These are phyloP conservation scores for Nematocida sp. DNA, from an alignment of 371 early-diverging fungal genomes.

Conservation along the genomic window DNA sequence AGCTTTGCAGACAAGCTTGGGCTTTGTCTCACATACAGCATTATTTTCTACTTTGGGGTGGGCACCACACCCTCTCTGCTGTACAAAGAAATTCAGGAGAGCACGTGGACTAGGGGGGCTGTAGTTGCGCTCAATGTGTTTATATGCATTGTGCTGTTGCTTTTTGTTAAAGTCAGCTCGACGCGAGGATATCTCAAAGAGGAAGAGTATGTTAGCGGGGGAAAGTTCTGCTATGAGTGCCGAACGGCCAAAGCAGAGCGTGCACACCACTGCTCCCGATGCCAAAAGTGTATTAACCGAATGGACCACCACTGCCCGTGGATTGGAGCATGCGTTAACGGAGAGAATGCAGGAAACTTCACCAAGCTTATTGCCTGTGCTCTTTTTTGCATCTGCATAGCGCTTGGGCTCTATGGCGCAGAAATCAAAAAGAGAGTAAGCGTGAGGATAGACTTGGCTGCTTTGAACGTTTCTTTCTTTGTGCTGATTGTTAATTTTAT, in stretches of 20 bases:
- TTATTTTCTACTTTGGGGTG: constrained; percentile 31
- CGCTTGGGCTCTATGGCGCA: not conserved
- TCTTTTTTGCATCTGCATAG: not conserved
- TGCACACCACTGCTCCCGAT: constrained; percentile 89
- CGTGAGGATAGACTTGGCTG: not conserved
- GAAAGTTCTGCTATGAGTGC: constrained; percentile 66
- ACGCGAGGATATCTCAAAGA: constrained; percentile 39
- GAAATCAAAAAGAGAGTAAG: not conserved
- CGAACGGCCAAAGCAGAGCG: constrained; percentile 75
- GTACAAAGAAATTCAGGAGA: constrained; percentile 14
- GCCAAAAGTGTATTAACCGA: constrained; percentile 86
- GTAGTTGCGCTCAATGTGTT: constrained; percentile 1
- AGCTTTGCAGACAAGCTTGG: constrained; percentile 26
- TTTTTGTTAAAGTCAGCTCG: constrained; percentile 28
- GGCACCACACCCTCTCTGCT: not conserved
- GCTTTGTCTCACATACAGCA: not conserved
- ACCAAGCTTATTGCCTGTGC: constrained; percentile 60
- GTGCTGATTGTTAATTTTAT: constrained; percentile 7
- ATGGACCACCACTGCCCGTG: constrained; percentile 98
- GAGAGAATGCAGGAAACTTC: constrained; percentile 66
- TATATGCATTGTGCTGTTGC: not conserved
- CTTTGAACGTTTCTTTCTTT: not conserved
- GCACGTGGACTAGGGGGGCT: not conserved
- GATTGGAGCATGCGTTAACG: constrained; percentile 89
- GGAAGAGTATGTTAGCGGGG: constrained; percentile 30